Conservation (phyloP, 2,329 filamentous ascomycete species). For the Xylariaceae sp. region DNA sequence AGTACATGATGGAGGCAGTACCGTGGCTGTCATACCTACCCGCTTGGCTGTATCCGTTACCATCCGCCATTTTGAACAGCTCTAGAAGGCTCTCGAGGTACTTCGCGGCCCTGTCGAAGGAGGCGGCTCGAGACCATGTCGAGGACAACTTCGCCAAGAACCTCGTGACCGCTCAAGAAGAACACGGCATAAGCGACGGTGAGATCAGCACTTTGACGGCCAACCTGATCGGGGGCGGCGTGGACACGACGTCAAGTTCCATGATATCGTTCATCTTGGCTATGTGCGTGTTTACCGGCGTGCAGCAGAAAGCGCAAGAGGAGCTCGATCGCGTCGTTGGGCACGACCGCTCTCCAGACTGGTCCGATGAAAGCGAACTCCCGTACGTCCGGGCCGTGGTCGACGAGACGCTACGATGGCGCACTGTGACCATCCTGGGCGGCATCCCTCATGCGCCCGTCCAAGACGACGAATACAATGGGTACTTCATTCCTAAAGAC, state of each 20-base stretch:
- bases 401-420: not conserved
- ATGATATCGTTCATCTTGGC: slow-evolving; percentile 42
- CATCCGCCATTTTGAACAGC: not conserved
- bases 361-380: not conserved
- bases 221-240: slow-evolving; percentile 1
- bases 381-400: not conserved
- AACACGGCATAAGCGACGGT: not conserved
- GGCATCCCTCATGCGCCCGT: not conserved
- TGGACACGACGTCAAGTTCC: not conserved
- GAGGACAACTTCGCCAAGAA: not conserved
- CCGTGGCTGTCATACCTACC: not conserved
- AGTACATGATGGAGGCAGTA: not conserved
- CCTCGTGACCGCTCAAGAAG: not conserved
- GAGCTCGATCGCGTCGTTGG: slow-evolving; percentile 43
- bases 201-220: not conserved
- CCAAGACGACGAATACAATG: slow-evolving; percentile 2
- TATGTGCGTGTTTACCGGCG: slow-evolving; percentile 44
- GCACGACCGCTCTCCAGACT: not conserved
- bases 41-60: not conserved
- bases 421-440: not conserved
- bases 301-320: slow-evolving; percentile 43
- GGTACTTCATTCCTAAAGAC: slow-evolving; percentile 1
- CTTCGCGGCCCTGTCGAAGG: too few relatives aligned
- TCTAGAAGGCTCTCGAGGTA: not conserved
- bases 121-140: too few relatives aligned